These are phyloP conservation scores for Apocynum venetum DNA, from an alignment of 257 asterid species.

Conservation along the genomic window DNA sequence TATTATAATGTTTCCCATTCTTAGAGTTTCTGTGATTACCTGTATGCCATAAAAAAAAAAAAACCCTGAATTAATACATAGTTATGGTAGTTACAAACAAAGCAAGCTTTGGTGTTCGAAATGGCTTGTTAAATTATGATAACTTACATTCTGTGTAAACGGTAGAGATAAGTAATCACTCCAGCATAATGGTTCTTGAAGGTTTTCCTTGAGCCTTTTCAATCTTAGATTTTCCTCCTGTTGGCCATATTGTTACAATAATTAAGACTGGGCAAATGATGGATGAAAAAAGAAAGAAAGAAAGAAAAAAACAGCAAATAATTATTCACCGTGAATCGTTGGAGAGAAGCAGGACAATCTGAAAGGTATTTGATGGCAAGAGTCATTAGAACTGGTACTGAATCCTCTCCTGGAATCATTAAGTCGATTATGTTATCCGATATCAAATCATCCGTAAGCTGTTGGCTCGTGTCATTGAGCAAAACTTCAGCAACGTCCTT, in stretches of 20 bases:
- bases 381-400: slow-evolving; percentile 84
- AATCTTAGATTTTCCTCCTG: slow-evolving; percentile 77
- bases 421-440: slow-evolving; percentile 80
- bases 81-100: no score
- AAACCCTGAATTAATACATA: no score
- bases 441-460: slow-evolving; percentile 60
- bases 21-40: slow-evolving; percentile 87
- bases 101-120: no score
- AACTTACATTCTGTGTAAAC: slow-evolving; percentile 73
- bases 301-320: no score
- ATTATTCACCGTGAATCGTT: slow-evolving; percentile 50
- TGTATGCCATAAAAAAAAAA: slow-evolving; percentile 6
- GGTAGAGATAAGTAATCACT: slow-evolving; percentile 63
- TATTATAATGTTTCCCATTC: slow-evolving; percentile 79
- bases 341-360: slow-evolving; percentile 66
- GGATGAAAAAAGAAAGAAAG: no score
- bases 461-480: slow-evolving; percentile 45
- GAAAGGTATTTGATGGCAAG: slow-evolving; percentile 82
- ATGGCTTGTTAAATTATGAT: not conserved
- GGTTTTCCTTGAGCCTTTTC: slow-evolving; percentile 56
- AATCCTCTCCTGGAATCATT: slow-evolving; percentile 97
- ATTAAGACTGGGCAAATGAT: no score
- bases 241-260: not conserved
- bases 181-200: slow-evolving; percentile 54
- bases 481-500: slow-evolving; percentile 70